These are phyloP conservation scores for Phyllosticta citribraziliensis DNA, from an alignment of 2,329 filamentous ascomycete species.

Conservation along the genomic window DNA sequence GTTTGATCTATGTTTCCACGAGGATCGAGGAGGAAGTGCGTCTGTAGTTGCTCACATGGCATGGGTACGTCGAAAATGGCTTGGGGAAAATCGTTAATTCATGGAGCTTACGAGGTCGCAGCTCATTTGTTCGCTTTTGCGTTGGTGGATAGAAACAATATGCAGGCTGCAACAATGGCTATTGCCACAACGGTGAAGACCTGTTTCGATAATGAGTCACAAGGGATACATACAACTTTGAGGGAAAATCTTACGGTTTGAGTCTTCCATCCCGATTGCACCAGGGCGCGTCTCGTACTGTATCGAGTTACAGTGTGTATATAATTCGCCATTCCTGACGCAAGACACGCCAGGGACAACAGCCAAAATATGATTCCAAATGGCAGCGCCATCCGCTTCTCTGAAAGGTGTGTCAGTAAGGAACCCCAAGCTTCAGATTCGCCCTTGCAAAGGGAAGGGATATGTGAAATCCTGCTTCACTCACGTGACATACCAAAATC, in stretches of 20 bases:
- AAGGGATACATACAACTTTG: not conserved
- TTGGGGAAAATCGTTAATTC: not conserved
- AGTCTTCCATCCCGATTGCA: constrained; percentile 90
- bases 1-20: constrained; percentile 28
- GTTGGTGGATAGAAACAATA: constrained; percentile 32
- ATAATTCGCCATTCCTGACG: constrained; percentile 76
- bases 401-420: constrained; percentile 33
- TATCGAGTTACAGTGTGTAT: constrained; percentile 76
- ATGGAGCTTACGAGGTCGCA: not conserved
- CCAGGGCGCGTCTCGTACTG: constrained; percentile 65
- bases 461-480: not conserved
- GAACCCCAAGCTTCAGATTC: not conserved
- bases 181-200: constrained; percentile 31
- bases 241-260: constrained; percentile 51
- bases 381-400: constrained; percentile 69
- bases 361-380: constrained; percentile 84
- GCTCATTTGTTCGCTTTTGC: constrained; percentile 12
- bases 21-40: not conserved
- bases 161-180: constrained; percentile 31
- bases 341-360: constrained; percentile 65
- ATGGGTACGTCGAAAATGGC: not conserved
- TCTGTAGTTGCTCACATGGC: not conserved
- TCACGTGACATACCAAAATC: constrained; percentile 17
- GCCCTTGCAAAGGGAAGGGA: not conserved
- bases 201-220: constrained; percentile 8